Evolutionary conservation across 139 green algal species (phyloP), one percentile per base, ranked within the genome.

Genomic region (Picochlorum sp.): DNA sequence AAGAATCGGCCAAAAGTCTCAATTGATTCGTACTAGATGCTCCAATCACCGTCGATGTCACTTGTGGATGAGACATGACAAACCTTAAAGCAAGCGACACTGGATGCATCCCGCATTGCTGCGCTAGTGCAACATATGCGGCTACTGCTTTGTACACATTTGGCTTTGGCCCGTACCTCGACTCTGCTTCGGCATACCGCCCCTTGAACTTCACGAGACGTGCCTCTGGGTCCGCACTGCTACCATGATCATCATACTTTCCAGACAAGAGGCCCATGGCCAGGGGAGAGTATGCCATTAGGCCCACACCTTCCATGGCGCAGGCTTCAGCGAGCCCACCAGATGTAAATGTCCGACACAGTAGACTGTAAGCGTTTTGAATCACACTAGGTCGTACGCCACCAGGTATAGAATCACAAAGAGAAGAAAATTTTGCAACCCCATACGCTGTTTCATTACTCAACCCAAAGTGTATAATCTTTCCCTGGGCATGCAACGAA

Each of bases 401-500:
- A 18, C 6, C 11, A 31, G 20, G 14, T 14, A 31, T 15, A 15
- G 20, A 21, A 7, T 59, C 51, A 34, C 18, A n/a, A 8, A 34
- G 54, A 24, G 24, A n/a, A 57, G 60, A 78, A 49, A 78, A 80
- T 44, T 65, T 56, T 62, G 77, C 82, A 30, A 96, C 60, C 4
- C 90, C 90, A 65, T 81, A 95, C 0, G 90, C 65, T 28, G 89
- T 95, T 75, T 96, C 90, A 69, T 96, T 96, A 80, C 81, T 91
- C 3, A 96, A 77, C 0, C 89, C 90, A 23, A 91, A 62, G 14
- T 85, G 49, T 13, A 75, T 23, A 23, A 91, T 68, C 73, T 91
- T 92, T 52, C 86, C 86, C 3, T 72, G 23, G 4, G 44, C 11
- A 10, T 61, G 11, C 51, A 52, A 26, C 26, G 20, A 16, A 23